Conservation (phyloP, 1,284 basidiomycete genomes). For the Rhodotorula sp. region DNA sequence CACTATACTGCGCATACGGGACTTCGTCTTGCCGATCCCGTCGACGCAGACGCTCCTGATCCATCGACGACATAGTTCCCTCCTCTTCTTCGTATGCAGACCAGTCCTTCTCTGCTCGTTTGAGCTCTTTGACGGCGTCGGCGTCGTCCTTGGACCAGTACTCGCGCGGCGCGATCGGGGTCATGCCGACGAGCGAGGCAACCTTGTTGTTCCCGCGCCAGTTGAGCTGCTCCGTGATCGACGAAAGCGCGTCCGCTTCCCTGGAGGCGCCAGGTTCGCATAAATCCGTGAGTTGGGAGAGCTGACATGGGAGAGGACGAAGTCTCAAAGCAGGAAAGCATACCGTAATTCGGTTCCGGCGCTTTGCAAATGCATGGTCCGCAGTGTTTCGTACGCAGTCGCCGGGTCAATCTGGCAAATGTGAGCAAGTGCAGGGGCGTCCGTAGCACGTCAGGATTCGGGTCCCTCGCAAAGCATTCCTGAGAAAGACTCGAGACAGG, state of each 20-base stretch:
- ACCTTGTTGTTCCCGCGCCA: constrained; percentile 60
- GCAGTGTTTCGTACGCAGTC: constrained; percentile 12
- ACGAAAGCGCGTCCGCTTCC: constrained; percentile 21
- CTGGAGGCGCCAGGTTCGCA: constrained; percentile 4
- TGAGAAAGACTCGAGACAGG: neutral
- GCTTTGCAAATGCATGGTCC: constrained; percentile 30
- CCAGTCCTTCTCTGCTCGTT: constrained; percentile 8
- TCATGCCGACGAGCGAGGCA: constrained; percentile 59
- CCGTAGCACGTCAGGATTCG: neutral
- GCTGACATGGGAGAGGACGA: neutral
- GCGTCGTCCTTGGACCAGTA: neutral
- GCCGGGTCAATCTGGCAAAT: constrained; percentile 9
- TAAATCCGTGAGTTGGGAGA: neutral
- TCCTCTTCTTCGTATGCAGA: neutral
- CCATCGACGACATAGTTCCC: neutral
- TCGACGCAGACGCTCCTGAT: neutral
- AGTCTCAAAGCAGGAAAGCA: neutral
- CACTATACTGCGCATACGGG: constrained; percentile 27
- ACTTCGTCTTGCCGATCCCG: constrained; percentile 1
- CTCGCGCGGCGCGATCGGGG: constrained; percentile 50
- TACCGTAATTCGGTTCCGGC: constrained; percentile 32
- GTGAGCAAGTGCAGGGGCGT: too few relatives aligned
- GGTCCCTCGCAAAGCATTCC: too few relatives aligned
- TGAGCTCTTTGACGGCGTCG: neutral
- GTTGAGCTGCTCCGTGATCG: constrained; percentile 57